Conservation (phyloP, 2,329 filamentous ascomycete genomes). For the Pseudonectria buxi region DNA sequence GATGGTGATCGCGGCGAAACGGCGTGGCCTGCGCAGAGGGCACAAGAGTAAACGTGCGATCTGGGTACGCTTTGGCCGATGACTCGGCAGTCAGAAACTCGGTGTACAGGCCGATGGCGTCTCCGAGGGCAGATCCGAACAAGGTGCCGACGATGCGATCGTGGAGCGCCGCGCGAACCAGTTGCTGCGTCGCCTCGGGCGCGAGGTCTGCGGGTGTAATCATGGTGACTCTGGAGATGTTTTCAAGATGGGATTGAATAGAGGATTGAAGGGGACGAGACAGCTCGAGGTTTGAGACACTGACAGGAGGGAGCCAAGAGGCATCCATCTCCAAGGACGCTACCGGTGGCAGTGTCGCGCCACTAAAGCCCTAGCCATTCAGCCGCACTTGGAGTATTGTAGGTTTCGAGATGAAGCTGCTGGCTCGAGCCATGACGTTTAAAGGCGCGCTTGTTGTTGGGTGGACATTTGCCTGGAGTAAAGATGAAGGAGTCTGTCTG, state of each 20-base stretch:
- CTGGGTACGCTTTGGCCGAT: slow-evolving; percentile 30
- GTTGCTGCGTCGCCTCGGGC: slow-evolving; percentile 6
- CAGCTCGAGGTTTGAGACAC: too few species aligned
- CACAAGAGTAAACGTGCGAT: slow-evolving; percentile 32
- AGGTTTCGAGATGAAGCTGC: too few species aligned
- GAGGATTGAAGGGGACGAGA: too few species aligned
- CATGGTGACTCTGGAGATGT: slow-evolving; percentile 4
- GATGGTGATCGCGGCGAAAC: slow-evolving; percentile 37
- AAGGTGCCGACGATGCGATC: slow-evolving; percentile 38
- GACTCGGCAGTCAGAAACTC: slow-evolving; percentile 38
- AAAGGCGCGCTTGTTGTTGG: too few species aligned
- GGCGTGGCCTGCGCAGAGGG: slow-evolving; percentile 31
- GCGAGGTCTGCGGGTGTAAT: slow-evolving; percentile 6
- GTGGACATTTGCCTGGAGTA: too few species aligned
- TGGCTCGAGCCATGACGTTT: too few species aligned
- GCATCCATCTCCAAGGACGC: slow-evolving; percentile 4
- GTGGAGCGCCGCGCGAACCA: slow-evolving; percentile 20
- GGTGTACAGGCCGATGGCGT: slow-evolving; percentile 49
- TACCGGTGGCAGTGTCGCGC: slow-evolving; percentile 15
- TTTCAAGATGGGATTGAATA: neutral
- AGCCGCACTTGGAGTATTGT: too few species aligned
- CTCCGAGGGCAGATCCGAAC: slow-evolving; percentile 45
- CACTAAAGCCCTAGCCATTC: neutral
- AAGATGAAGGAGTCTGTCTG: too few species aligned
- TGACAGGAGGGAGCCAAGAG: neutral